Evolutionary conservation across 371 early-diverging fungal species (phyloP).

Genomic region (Rhizopus sp.): DNA sequence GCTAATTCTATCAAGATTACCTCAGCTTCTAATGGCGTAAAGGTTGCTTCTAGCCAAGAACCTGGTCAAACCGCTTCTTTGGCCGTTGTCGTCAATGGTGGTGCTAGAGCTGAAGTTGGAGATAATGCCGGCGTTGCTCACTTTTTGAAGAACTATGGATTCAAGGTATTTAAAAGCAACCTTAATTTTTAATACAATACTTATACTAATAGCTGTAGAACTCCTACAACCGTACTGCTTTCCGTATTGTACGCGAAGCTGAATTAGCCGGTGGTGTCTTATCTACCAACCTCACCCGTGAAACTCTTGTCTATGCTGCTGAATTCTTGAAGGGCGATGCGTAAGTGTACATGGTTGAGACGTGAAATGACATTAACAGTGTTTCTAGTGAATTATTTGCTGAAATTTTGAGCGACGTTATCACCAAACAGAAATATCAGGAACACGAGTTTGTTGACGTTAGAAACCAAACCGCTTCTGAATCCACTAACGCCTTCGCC

Average conservation of each 20-base stretch:
- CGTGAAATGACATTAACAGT: neutral
- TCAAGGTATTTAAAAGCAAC: slow-evolving; percentile 71
- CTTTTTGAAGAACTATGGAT: slow-evolving; percentile 88
- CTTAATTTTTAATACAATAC: neutral
- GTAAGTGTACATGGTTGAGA: slow-evolving; percentile 54
- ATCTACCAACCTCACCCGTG: slow-evolving; percentile 79
- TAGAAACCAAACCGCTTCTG: slow-evolving; percentile 64
- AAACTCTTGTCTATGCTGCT: slow-evolving; percentile 82
- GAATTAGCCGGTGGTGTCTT: slow-evolving; percentile 92
- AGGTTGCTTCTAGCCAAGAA: slow-evolving; percentile 64
- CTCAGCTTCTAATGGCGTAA: slow-evolving; percentile 59
- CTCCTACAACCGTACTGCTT: slow-evolving; percentile 81
- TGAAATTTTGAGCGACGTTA: slow-evolving; percentile 78
- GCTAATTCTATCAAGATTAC: slow-evolving; percentile 37
- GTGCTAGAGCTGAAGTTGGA: slow-evolving; percentile 81
- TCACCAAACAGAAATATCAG: slow-evolving; percentile 78
- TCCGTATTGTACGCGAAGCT: slow-evolving; percentile 89
- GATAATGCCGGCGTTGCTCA: slow-evolving; percentile 83
- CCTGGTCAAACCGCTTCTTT: slow-evolving; percentile 76
- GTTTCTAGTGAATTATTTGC: slow-evolving; percentile 81
- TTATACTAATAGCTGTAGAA: slow-evolving; percentile 46
- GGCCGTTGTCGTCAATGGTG: slow-evolving; percentile 88
- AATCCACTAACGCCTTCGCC: slow-evolving; percentile 68
- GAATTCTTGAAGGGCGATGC: slow-evolving; percentile 91
- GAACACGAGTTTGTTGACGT: slow-evolving; percentile 88